These are phyloP conservation scores for Neckera pumila DNA, from an alignment of 225 moss, liverwort and hornwort genomes.

Conservation along the genomic window DNA sequence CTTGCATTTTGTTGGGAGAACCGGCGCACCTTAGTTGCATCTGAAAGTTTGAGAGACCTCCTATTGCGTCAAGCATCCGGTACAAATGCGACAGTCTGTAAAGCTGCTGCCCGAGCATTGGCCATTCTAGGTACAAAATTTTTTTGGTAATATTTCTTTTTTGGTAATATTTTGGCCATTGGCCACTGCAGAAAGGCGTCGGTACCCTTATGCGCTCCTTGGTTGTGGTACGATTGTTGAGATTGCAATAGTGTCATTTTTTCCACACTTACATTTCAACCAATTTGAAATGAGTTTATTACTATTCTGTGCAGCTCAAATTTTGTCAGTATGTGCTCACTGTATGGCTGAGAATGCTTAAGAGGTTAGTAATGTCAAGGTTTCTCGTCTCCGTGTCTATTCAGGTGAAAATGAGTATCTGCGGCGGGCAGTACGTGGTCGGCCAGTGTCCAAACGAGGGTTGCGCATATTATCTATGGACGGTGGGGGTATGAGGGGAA, in stretches of 20 bases:
- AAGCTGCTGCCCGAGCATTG: slow-evolving; percentile 93
- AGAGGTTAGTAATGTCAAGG: neutral
- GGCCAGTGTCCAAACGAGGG: slow-evolving; percentile 79
- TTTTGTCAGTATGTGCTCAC: neutral
- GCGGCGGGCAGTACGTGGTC: slow-evolving; percentile 78
- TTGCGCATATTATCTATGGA: slow-evolving; percentile 98
- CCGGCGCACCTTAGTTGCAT: slow-evolving; percentile 80
- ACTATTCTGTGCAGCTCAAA: neutral
- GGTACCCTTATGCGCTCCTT: neutral
- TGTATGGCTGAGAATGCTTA: neutral
- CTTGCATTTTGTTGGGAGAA: slow-evolving; percentile 97
- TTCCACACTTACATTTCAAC: neutral
- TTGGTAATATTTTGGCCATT: too few species aligned
- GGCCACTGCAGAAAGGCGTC: neutral
- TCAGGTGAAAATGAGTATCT: slow-evolving; percentile 97
- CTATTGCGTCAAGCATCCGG: slow-evolving; percentile 85
- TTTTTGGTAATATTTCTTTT: neutral
- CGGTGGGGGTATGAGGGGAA: slow-evolving; percentile 99
- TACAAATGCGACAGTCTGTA: slow-evolving; percentile 63
- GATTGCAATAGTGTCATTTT: neutral
- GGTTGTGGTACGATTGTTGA: neutral
- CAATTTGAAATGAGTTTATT: neutral
- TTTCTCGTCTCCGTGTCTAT: neutral
- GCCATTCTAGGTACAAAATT: slow-evolving; percentile 76
- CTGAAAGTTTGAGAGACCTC: slow-evolving; percentile 91